A percentile compares a stretch with the other conserved stretches of the same genome.
Conservation (phyloP, 768 basidiomycete genomes). For the Nidularia sp. region DNA sequence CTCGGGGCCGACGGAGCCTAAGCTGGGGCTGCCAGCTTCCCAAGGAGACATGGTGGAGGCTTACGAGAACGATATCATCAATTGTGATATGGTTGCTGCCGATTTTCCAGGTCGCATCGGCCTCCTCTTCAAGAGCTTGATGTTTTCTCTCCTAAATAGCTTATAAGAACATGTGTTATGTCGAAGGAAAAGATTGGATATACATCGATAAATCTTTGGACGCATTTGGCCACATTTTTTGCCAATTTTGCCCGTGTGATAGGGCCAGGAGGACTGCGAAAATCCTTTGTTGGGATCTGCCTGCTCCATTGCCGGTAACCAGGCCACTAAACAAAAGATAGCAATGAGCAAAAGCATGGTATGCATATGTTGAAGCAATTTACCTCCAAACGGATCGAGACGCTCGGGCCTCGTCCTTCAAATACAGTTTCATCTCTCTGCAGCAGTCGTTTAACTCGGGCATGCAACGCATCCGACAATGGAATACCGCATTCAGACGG, state of each 20-base stretch:
- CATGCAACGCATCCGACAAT: conserved; percentile 60
- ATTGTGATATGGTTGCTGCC: conserved; percentile 49
- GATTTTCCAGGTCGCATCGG: conserved; percentile 60
- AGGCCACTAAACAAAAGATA: conserved; percentile 54
- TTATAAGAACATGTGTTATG: conserved; percentile 5
- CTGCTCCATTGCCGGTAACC: conserved; percentile 76
- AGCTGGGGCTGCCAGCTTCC: conserved; percentile 83
- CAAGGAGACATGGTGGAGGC: conserved; percentile 79
- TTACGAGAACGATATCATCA: conserved; percentile 69
- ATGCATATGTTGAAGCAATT: conserved; percentile 7
- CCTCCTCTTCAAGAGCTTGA: conserved; percentile 59
- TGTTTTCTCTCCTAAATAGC: conserved; percentile 40
- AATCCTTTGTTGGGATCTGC: conserved; percentile 81
- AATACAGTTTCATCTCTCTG: conserved; percentile 67
- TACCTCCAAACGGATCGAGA: conserved; percentile 76
- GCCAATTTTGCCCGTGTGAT: conserved; percentile 76
- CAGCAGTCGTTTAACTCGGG: conserved; percentile 48
- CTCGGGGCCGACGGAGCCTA: conserved; percentile 42
- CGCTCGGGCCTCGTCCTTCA: conserved; percentile 69
- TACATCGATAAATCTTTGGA: conserved; percentile 65
- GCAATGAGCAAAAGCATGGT: not conserved
- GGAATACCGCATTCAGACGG: conserved; percentile 59
- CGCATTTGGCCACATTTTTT: conserved; percentile 76
- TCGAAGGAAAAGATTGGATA: conserved; percentile 11
- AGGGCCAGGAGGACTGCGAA: conserved; percentile 71